A percentile compares a stretch with the other conserved stretches of the same genome.
Conservation (phyloP, 257 asterid species). For the Nicotiana undulata region DNA sequence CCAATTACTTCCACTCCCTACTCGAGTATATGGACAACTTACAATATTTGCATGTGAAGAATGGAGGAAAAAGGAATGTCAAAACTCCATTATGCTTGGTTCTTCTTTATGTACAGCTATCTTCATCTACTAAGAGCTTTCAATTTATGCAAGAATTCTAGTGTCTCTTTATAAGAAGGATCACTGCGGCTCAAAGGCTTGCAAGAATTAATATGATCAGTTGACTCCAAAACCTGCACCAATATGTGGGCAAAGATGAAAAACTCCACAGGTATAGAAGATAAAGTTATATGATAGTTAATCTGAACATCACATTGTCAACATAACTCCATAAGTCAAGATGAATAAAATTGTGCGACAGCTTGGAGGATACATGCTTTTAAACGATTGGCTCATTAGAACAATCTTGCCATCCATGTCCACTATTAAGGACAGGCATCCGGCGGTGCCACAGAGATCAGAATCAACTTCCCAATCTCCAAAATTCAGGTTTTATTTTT, state of each 20-base stretch:
- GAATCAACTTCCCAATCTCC: neutral
- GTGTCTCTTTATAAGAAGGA: constrained; percentile 82
- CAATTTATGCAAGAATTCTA: constrained; percentile 70
- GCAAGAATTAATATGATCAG: constrained; percentile 95
- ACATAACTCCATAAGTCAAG: neutral
- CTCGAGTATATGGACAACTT: neutral
- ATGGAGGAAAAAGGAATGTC: neutral
- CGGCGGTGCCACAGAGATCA: neutral
- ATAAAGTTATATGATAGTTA: neutral
- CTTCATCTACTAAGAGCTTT: constrained; percentile 39
- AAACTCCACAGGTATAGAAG: neutral
- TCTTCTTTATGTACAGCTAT: constrained; percentile 11
- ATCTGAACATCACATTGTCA: neutral
- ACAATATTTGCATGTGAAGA: neutral
- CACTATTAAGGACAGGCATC: neutral
- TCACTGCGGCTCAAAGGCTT: constrained; percentile 80
- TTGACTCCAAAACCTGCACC: constrained; percentile 85
- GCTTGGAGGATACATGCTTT: neutral
- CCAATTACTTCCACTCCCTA: neutral
- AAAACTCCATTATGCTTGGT: neutral
- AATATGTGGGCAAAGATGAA: neutral
- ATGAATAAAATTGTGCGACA: neutral
- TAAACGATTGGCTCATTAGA: neutral
- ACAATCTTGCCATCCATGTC: neutral
- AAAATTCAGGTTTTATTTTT: too few relatives aligned